Conservation (phyloP, 2,329 filamentous ascomycete species). For the Talaromyces sp. region DNA sequence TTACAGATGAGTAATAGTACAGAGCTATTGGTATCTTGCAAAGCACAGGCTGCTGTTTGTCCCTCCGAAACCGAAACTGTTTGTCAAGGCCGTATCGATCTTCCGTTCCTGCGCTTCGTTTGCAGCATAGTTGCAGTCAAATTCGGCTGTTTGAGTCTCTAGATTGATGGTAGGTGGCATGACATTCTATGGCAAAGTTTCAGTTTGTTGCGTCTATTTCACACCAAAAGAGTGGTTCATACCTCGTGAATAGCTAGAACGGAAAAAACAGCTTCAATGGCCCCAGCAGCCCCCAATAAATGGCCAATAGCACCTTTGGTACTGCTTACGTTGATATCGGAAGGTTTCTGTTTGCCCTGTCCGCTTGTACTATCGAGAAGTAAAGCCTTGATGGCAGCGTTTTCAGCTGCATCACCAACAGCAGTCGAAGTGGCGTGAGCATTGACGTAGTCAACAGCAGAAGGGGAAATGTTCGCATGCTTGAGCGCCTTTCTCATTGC, state of each 20-base stretch:
- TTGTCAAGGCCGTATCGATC: conserved; percentile 76
- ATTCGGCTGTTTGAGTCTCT: conserved; percentile 60
- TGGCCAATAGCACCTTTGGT: conserved; percentile 93
- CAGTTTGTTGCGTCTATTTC: neutral
- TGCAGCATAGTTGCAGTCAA: conserved; percentile 83
- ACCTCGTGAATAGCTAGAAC: conserved; percentile 77
- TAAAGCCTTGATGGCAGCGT: conserved; percentile 72
- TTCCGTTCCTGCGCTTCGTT: conserved; percentile 64
- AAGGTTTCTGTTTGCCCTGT: conserved; percentile 48
- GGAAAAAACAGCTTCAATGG: conserved; percentile 83
- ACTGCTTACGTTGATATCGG: conserved; percentile 77
- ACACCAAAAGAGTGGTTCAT: conserved; percentile 9
- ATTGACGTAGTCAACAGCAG: conserved; percentile 83
- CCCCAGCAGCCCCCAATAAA: conserved; percentile 84
- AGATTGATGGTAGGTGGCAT: conserved; percentile 88
- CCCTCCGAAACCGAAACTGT: conserved; percentile 97
- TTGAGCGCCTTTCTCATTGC: conserved; percentile 83
- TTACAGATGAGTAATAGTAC: conserved; percentile 7
- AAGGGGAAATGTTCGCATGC: conserved; percentile 66
- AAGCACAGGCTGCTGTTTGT: conserved; percentile 92
- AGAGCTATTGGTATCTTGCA: conserved; percentile 25
- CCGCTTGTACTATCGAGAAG: conserved; percentile 69
- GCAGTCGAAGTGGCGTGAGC: conserved; percentile 88
- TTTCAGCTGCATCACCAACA: conserved; percentile 85
- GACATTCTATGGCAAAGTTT: conserved; percentile 55